Conservation (phyloP, 2,329 filamentous ascomycete genomes). For the Colletotrichum neosansevieriae region DNA sequence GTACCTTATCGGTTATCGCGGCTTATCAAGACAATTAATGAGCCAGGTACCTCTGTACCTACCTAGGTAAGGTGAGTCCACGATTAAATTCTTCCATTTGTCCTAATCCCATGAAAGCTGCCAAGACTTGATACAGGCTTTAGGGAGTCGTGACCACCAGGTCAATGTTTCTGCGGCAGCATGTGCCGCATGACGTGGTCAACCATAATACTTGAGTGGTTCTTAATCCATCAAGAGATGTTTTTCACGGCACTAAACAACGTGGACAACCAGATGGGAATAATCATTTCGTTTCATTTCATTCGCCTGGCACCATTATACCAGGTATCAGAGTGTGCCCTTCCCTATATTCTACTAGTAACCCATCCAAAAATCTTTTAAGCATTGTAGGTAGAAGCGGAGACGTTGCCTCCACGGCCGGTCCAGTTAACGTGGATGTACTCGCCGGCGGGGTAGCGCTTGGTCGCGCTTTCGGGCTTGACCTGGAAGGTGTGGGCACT, state of each 20-base stretch:
- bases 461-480: constrained; percentile 82
- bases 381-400: constrained; percentile 96
- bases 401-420: constrained; percentile 95
- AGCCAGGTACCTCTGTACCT: background rate
- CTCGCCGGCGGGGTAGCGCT: constrained; percentile 85
- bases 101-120: too few relatives aligned
- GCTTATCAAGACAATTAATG: background rate
- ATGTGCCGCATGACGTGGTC: too few relatives aligned
- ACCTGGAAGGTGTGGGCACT: constrained; percentile 89
- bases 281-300: constrained; percentile 38
- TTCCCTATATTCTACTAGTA: constrained; percentile 37
- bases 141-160: too few relatives aligned
- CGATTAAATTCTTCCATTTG: background rate
- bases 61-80: background rate
- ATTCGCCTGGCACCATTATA: constrained; percentile 38
- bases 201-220: too few relatives aligned
- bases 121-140: too few relatives aligned
- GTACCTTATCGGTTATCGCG: background rate
- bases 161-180: too few relatives aligned
- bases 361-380: constrained; percentile 61
- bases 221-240: too few relatives aligned
- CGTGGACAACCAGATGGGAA: constrained; percentile 4
- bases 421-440: constrained; percentile 99
- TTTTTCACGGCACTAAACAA: background rate
- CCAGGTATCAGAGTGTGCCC: constrained; percentile 38